phyloP scores from a whole-genome alignment of 176 grass and related monocot species.

The Sorghum bicolor region Sorghum_bicolor_NCBIv3 NC_012872.2:46957001-46957500 shows the following conservation, averaged over 20 bases:
- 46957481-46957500: not conserved
- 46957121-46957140: not conserved
- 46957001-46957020: conserved; percentile 53
- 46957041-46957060: conserved; percentile 14
- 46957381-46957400: not conserved
- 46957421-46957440: no score
- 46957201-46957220: not conserved
- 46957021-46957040: conserved; percentile 30
- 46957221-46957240: not conserved
- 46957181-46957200: not conserved
- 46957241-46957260: not conserved
- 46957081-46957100: not conserved
- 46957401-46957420: no score
- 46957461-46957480: not conserved
- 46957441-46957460: no score
- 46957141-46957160: not conserved
- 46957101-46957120: not conserved
- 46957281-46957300: not conserved
- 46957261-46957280: not conserved
- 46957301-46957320: not conserved
- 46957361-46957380: not conserved
- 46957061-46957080: conserved; percentile 3
- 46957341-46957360: not conserved
- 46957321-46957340: not conserved
- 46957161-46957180: conserved; percentile 20